Conservation (phyloP, 2,329 filamentous ascomycete species). For the Dothistroma pini region DNA sequence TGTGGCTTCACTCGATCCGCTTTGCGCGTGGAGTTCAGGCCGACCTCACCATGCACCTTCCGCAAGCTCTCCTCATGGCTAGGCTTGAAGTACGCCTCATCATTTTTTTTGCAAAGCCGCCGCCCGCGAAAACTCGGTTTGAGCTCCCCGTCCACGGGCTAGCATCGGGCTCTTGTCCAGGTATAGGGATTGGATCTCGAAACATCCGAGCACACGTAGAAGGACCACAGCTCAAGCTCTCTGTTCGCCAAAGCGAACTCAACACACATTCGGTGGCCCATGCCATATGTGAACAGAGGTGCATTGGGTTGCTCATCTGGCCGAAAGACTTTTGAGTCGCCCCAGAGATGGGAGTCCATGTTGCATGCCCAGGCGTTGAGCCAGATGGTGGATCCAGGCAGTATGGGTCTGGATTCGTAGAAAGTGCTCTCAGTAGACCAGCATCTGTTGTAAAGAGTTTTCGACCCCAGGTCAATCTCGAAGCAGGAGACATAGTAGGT, state of each 20-base stretch:
- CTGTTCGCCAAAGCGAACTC: slow-evolving; percentile 61
- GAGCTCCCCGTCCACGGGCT: slow-evolving; percentile 46
- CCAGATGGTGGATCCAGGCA: slow-evolving; percentile 61
- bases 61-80: slow-evolving; percentile 30
- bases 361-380: slow-evolving; percentile 67
- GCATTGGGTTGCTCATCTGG: slow-evolving; percentile 61
- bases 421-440: background rate
- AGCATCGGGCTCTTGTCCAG: slow-evolving; percentile 24
- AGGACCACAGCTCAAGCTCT: slow-evolving; percentile 63
- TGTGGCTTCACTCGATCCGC: too few relatives aligned
- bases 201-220: slow-evolving; percentile 59
- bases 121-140: slow-evolving; percentile 58
- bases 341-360: slow-evolving; percentile 47
- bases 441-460: too few relatives aligned
- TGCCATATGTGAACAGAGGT: slow-evolving; percentile 62
- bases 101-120: slow-evolving; percentile 57
- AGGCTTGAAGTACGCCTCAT: slow-evolving; percentile 42
- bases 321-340: slow-evolving; percentile 54
- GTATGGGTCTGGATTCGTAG: slow-evolving; percentile 57
- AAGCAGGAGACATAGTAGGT: too few relatives aligned
- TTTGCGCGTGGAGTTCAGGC: too few relatives aligned
- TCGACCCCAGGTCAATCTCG: too few relatives aligned
- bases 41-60: too few relatives aligned
- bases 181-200: slow-evolving; percentile 46
- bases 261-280: slow-evolving; percentile 66